Base-by-base conservation (phyloP, 2,329 filamentous ascomycete genomes). In the Mycosphaerella sp. region DNA sequence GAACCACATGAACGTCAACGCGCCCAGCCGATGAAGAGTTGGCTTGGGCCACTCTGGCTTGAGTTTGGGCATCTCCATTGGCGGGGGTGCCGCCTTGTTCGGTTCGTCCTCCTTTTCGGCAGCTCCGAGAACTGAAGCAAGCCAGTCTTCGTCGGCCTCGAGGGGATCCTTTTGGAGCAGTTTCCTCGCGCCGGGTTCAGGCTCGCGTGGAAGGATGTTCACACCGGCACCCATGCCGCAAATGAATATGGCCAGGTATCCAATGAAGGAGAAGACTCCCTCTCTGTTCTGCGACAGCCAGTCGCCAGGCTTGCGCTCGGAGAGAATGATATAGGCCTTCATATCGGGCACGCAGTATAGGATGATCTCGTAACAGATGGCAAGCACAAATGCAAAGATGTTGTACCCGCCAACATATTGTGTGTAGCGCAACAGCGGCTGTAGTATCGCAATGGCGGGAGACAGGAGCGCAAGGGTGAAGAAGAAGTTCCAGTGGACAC, bases 401-500 rank as follows among this genome's bases (percentile, higher is more conserved):
- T 89, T 85, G 66, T 89, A 92, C 40, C 48, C 48, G 12, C 48
- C 48, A 26, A 51, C 29, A 0, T 87, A 92, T 2, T 87, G 87
- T 3, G 95, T 72, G 52, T 86, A 66, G 12, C 78, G 76, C 54
- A 92, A 80, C 0, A 84, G 74, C 0, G 86, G 80, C 68, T 95
- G 88, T 57, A 92, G 88, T 0, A 93, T 70, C 29, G 92, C 90
- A 49, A 95, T 84, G 65, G 95, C 95, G 0, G 91, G 91, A 0
- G 92, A 89, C 23, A 98, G 74, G 45, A 96, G 80, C 5, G 84
- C 91, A 8, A 98, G 78, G 0, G 93, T 98, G 73, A 97, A 97
- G 78, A 98, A 98, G 72, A 98, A 98, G 71, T 98, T 98, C 93
- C 93, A 98, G 71, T 98, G 93, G 8, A 98, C 89, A 42, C 93